Evolutionary conservation across 1,139 yeast species (phyloP).

Genomic region (Pneumocystis murina): DNA sequence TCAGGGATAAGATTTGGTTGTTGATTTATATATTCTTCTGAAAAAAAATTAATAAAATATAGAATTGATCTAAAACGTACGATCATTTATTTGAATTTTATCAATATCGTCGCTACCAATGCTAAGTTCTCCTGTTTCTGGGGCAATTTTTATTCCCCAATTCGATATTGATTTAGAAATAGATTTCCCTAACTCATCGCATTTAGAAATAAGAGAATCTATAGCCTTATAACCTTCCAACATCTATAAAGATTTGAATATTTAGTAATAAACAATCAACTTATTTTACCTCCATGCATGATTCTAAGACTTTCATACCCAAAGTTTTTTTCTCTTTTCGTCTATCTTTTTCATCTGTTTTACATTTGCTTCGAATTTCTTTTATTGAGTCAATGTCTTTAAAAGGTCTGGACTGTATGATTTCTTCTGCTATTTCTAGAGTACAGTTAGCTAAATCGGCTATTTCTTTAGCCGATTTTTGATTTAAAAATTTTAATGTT

Average conservation of each 20-base stretch:
- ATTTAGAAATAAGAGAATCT: conserved; percentile 70
- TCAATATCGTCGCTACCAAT: conserved; percentile 1
- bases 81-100: background rate
- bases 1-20: conserved; percentile 15
- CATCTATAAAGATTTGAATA: conserved; percentile 36
- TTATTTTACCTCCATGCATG: conserved; percentile 11
- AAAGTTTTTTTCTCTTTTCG: conserved; percentile 32
- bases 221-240: conserved; percentile 86
- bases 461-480: conserved; percentile 58
- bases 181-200: conserved; percentile 59
- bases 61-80: conserved; percentile 33
- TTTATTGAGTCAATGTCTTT: background rate
- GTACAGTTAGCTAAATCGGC: conserved; percentile 64
- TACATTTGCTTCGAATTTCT: background rate
- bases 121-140: conserved; percentile 36
- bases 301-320: conserved; percentile 62
- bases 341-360: conserved; percentile 18
- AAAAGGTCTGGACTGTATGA: conserved; percentile 56
- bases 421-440: conserved; percentile 47
- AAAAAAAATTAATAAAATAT: conserved; percentile 10
- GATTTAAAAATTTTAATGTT: conserved; percentile 62
- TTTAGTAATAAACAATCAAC: conserved; percentile 20
- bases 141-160: conserved; percentile 74
- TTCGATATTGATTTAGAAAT: conserved; percentile 57
- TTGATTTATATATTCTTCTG: conserved; percentile 25